Evolutionary conservation across 2,329 filamentous ascomycete genomes (phyloP).

Genomic region (Lecanicillium sp.): DNA sequence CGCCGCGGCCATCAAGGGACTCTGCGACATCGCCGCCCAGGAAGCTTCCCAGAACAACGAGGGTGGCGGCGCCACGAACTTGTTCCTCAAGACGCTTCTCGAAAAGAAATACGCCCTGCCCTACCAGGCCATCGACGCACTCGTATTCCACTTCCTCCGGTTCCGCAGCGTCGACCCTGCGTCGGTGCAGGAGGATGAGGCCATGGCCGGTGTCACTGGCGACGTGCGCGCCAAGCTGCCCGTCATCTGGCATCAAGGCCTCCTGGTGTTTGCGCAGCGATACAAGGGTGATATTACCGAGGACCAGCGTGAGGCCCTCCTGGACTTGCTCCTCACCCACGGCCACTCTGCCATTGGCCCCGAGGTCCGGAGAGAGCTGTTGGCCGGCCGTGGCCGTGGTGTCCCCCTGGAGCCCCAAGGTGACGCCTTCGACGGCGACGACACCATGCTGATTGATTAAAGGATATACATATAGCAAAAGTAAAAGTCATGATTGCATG

Average conservation of each 20-base stretch:
- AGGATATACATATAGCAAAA: slow-evolving; percentile 14
- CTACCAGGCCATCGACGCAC: slow-evolving; percentile 86
- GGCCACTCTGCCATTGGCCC: slow-evolving; percentile 87
- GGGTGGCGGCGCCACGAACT: slow-evolving; percentile 85
- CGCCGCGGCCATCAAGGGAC: slow-evolving; percentile 79
- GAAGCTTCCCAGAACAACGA: slow-evolving; percentile 79
- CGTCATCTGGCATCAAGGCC: slow-evolving; percentile 92
- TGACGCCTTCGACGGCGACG: slow-evolving; percentile 64
- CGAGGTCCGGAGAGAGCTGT: slow-evolving; percentile 80
- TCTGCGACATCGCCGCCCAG: slow-evolving; percentile 91
- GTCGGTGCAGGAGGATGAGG: slow-evolving; percentile 45
- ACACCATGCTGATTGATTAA: slow-evolving; percentile 77
- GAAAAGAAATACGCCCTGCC: slow-evolving; percentile 97
- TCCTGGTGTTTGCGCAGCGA: slow-evolving; percentile 86
- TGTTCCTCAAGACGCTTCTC: slow-evolving; percentile 86
- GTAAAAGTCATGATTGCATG: slow-evolving; percentile 13
- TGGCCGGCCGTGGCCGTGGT: slow-evolving; percentile 82
- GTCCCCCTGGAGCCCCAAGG: slow-evolving; percentile 55
- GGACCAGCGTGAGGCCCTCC: slow-evolving; percentile 82
- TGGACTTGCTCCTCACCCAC: slow-evolving; percentile 78
- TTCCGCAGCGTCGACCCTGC: slow-evolving; percentile 68
- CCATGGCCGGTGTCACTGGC: slow-evolving; percentile 43
- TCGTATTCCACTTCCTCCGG: slow-evolving; percentile 94
- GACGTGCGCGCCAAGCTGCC: slow-evolving; percentile 63
- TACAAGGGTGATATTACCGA: slow-evolving; percentile 96